Conservation (phyloP, 345 rosid genomes). For the Toxicodendron radicans region DNA sequence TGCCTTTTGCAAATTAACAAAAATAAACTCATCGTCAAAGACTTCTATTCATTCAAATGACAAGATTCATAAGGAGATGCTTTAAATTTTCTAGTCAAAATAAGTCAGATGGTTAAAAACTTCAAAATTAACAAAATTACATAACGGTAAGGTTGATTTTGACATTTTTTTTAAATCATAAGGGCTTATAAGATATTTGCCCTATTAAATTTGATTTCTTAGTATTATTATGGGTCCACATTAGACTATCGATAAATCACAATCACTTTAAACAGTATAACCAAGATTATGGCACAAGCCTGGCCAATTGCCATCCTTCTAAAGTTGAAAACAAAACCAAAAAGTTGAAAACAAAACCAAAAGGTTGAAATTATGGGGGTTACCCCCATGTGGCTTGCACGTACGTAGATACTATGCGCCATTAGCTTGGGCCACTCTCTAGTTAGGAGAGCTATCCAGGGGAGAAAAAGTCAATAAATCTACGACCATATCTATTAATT, state of each 20-base stretch:
- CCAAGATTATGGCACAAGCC: conserved; percentile 3
- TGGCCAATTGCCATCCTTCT: not conserved
- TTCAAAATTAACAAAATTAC: not conserved
- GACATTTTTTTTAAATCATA: not conserved
- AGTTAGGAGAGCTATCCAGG: not conserved
- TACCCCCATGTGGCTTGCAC: conserved; percentile 29
- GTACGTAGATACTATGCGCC: not conserved
- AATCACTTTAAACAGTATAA: not conserved
- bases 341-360: conserved; percentile 20
- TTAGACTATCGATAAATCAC: conserved; percentile 6
- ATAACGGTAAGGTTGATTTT: not conserved
- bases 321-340: conserved; percentile 14
- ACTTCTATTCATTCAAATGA: no score
- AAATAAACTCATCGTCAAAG: no score
- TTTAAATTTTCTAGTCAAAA: no score
- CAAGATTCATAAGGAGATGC: no score
- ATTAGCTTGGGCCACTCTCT: conserved; percentile 1
- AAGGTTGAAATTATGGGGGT: conserved; percentile 19
- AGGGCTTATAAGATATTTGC: not conserved
- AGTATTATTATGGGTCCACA: not conserved
- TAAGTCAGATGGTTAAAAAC: no score
- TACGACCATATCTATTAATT: not conserved
- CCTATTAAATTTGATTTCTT: not conserved
- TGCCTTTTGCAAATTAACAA: no score
- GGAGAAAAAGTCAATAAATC: not conserved